These are phyloP conservation scores for Tanacetum coccineum DNA, from an alignment of 129 eudicot species.

Conservation along the genomic window DNA sequence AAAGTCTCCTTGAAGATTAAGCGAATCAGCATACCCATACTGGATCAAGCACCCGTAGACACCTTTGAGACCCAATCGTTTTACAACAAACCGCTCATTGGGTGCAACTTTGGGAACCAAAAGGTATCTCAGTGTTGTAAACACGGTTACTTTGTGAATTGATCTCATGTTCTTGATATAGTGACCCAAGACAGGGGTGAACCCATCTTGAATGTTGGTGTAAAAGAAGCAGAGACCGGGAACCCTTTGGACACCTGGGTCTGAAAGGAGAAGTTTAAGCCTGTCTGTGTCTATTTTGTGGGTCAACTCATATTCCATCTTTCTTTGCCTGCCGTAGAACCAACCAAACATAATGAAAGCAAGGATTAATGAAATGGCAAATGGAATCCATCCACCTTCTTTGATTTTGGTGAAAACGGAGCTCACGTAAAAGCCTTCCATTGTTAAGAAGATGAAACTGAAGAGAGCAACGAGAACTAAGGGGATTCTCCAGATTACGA, in stretches of 20 bases:
- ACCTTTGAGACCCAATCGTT: constrained; percentile 45
- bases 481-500: constrained; percentile 58
- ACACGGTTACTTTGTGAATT: too few species aligned
- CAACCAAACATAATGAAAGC: constrained; percentile 74
- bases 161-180: too few species aligned
- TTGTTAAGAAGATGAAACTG: constrained; percentile 35
- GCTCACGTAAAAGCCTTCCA: constrained; percentile 52
- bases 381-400: constrained; percentile 77
- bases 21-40: constrained; percentile 59
- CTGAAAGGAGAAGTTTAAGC: too few species aligned
- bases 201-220: too few species aligned
- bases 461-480: constrained; percentile 39
- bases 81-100: constrained; percentile 46
- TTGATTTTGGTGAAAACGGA: constrained; percentile 56
- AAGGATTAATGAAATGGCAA: constrained; percentile 60
- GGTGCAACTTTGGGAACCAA: too few species aligned
- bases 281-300: constrained; percentile 44
- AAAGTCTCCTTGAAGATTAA: constrained; percentile 49
- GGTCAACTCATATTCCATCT: constrained; percentile 51
- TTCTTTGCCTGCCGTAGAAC: constrained; percentile 61
- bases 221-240: too few species aligned
- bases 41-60: constrained; percentile 55
- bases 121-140: too few species aligned
- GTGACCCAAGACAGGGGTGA: too few species aligned
- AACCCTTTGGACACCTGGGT: too few species aligned